Conservation (phyloP, 805 yeast genomes). For the Blastobotrys americana region DNA sequence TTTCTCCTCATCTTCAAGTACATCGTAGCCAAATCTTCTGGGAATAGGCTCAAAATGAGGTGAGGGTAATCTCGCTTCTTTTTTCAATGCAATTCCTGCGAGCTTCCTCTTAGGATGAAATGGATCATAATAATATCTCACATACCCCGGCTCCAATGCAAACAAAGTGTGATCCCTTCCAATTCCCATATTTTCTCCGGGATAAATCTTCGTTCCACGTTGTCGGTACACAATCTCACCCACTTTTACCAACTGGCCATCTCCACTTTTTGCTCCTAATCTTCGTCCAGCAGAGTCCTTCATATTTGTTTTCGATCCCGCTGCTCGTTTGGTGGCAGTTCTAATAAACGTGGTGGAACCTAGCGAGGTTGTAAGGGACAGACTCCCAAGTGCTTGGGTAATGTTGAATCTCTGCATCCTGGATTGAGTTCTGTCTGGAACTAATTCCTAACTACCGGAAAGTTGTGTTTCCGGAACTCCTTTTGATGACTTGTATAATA, state of each 20-base stretch:
- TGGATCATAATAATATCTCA: constrained; percentile 86
- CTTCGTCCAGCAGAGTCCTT: constrained; percentile 93
- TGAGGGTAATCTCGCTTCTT: constrained; percentile 64
- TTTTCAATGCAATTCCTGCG: constrained; percentile 75
- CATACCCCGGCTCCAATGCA: constrained; percentile 90
- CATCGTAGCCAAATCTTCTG: constrained; percentile 72
- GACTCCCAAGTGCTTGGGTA: background rate
- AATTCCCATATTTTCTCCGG: constrained; percentile 78
- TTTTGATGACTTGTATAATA: too few species aligned
- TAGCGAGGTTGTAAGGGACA: background rate
- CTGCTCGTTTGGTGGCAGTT: constrained; percentile 87
- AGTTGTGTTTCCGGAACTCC: too few species aligned
- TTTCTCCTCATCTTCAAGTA: constrained; percentile 42
- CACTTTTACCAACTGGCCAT: constrained; percentile 64
- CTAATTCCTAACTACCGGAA: too few species aligned
- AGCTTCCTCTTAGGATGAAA: constrained; percentile 90
- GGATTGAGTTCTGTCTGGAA: background rate
- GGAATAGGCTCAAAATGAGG: constrained; percentile 85
- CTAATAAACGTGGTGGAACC: constrained; percentile 41
- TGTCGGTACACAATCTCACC: constrained; percentile 91
- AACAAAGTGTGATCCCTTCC: constrained; percentile 92
- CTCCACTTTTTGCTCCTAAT: constrained; percentile 82
- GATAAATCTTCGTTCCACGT: constrained; percentile 89
- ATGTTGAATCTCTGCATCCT: background rate
- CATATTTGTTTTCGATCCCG: constrained; percentile 91